phyloP scores from a whole-genome alignment of 768 basidiomycete genomes.

The Pulveroboletus sp. region DNA sequence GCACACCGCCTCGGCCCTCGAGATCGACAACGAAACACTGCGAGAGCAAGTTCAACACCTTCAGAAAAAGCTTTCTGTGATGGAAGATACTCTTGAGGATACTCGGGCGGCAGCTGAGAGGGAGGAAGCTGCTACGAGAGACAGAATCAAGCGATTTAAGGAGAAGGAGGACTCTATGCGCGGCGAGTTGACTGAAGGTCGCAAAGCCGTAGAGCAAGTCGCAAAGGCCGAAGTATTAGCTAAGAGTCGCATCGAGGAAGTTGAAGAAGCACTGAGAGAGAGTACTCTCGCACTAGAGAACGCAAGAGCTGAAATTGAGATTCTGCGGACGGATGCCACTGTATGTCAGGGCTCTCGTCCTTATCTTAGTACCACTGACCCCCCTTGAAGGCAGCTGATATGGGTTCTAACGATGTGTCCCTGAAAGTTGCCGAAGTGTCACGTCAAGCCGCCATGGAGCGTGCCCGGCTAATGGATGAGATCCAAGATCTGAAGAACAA shows the following conservation, averaged over 20 bases:
- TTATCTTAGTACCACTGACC: constrained; percentile 12
- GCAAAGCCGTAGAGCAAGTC: constrained; percentile 63
- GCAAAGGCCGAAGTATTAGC: constrained; percentile 59
- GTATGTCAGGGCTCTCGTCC: constrained; percentile 43
- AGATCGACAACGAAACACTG: constrained; percentile 94
- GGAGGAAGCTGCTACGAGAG: constrained; percentile 64
- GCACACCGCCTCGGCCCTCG: constrained; percentile 64
- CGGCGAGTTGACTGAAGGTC: constrained; percentile 66
- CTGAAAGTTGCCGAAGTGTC: constrained; percentile 47
- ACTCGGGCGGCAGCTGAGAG: constrained; percentile 63
- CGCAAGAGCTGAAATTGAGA: constrained; percentile 87
- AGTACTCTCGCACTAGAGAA: constrained; percentile 85
- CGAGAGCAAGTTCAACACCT: constrained; percentile 88
- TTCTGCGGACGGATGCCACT: constrained; percentile 64
- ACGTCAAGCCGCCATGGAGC: constrained; percentile 50
- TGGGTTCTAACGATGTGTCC: constrained; percentile 44
- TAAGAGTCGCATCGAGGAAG: constrained; percentile 71
- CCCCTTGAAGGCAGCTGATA: constrained; percentile 41
- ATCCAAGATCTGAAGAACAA: constrained; percentile 51
- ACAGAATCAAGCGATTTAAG: constrained; percentile 63
- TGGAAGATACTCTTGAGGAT: constrained; percentile 90
- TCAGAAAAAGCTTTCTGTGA: constrained; percentile 64
- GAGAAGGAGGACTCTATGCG: constrained; percentile 71
- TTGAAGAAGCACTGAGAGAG: constrained; percentile 88
- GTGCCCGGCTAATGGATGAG: constrained; percentile 51